These are phyloP conservation scores for Anaeramoeba flamelloides DNA, from an alignment of 78 protist species.

Conservation along the genomic window DNA sequence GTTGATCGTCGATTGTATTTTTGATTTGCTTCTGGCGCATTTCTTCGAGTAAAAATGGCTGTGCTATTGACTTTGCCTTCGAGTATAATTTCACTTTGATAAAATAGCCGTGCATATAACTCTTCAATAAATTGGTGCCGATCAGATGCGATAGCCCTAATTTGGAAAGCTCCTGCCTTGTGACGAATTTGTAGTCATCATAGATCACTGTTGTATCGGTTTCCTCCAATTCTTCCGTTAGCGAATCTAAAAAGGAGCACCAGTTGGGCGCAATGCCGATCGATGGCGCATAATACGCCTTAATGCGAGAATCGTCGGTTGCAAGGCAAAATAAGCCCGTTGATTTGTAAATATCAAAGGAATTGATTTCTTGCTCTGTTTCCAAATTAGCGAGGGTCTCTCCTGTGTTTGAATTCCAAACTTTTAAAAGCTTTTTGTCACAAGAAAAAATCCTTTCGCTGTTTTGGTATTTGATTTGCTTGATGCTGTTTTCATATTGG, in stretches of 20 bases:
- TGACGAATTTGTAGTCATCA: constrained; percentile 79
- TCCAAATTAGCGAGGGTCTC: background rate
- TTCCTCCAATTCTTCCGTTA: constrained; percentile 54
- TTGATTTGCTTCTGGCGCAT: no score
- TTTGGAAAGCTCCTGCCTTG: constrained; percentile 52
- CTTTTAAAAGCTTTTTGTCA: background rate
- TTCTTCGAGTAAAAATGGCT: no score
- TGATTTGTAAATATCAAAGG: constrained; percentile 4
- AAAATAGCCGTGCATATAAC: no score
- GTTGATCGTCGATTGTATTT: no score
- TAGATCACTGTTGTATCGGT: constrained; percentile 16
- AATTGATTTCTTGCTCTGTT: background rate
- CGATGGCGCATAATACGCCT: constrained; percentile 65
- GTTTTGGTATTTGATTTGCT: background rate
- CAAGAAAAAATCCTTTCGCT: background rate
- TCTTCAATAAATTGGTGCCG: no score
- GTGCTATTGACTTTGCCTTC: no score
- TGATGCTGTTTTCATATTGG: constrained; percentile 55
- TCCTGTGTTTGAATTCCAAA: background rate
- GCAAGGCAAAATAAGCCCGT: constrained; percentile 63
- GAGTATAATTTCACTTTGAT: no score
- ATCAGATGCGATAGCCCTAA: constrained; percentile 44
- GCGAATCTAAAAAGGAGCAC: constrained; percentile 70
- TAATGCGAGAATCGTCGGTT: constrained; percentile 51
- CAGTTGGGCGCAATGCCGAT: constrained; percentile 95